phyloP scores from a whole-genome alignment of 148 eudicot species.

The Rhododendron simsii region DNA sequence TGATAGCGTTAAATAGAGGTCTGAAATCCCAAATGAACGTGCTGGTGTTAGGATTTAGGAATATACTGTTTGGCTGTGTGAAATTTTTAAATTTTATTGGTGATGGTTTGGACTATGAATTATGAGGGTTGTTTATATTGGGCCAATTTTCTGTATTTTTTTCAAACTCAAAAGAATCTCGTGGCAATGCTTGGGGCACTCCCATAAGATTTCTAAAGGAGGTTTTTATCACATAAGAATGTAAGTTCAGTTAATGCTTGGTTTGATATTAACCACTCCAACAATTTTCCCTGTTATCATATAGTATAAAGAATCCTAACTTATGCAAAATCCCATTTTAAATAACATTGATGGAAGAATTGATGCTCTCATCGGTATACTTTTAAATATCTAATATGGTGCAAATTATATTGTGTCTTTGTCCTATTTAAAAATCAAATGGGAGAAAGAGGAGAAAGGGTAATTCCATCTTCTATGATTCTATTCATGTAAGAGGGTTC shows the following conservation, averaged over 20 bases:
- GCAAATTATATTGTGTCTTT: background rate
- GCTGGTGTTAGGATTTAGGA: background rate
- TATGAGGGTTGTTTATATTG: too few species aligned
- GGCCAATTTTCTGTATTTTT: background rate
- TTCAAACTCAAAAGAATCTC: background rate
- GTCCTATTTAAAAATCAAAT: background rate
- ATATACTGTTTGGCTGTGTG: background rate
- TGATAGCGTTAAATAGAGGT: background rate
- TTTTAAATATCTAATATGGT: background rate
- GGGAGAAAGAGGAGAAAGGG: background rate
- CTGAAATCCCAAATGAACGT: background rate
- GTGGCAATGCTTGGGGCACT: background rate
- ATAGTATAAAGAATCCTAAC: background rate
- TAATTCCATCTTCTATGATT: background rate
- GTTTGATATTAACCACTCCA: background rate
- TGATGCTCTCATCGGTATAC: background rate
- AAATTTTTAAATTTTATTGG: background rate
- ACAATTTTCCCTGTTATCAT: too few species aligned
- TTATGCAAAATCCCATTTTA: background rate
- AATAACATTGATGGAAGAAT: background rate
- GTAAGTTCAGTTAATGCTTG: background rate
- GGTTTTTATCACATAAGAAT: background rate
- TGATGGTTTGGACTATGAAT: background rate
- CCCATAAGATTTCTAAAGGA: background rate
- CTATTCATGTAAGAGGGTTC: background rate